A percentile compares a stretch with the other conserved stretches of the same genome.
These are phyloP conservation scores for Pythium periplocum DNA, from an alignment of 352 stramenopile species.

Conservation along the genomic window DNA sequence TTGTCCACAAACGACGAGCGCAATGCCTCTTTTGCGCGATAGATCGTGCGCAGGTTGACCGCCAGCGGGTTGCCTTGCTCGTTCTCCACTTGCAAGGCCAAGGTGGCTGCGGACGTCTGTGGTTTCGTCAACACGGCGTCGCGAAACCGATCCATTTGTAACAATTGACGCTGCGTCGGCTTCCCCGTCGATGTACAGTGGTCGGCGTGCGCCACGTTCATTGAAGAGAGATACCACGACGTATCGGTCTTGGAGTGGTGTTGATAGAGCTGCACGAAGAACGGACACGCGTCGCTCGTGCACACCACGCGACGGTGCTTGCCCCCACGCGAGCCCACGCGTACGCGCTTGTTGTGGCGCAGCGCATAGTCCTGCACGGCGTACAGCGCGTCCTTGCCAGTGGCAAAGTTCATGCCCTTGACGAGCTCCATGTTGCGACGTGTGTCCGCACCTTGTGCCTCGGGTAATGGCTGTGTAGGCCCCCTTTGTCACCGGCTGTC, in stretches of 20 bases:
- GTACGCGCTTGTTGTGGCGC: conserved; percentile 49
- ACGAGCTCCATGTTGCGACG: conserved; percentile 19
- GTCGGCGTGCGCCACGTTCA: conserved; percentile 31
- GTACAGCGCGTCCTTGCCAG: conserved; percentile 44
- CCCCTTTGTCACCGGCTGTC: conserved; percentile 10
- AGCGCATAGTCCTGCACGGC: conserved; percentile 62
- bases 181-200: conserved; percentile 42
- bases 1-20: conserved; percentile 26
- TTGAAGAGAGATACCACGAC: conserved; percentile 59
- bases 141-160: conserved; percentile 36
- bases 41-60: conserved; percentile 48
- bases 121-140: conserved; percentile 21
- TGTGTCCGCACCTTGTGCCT: no score
- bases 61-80: conserved; percentile 12
- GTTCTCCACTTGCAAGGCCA: conserved; percentile 29
- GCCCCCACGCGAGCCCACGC: conserved; percentile 44
- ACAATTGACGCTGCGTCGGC: conserved; percentile 51
- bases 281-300: conserved; percentile 32
- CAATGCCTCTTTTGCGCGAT: conserved; percentile 46
- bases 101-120: conserved; percentile 28
- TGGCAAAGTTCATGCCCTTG: conserved; percentile 39
- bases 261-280: conserved; percentile 66
- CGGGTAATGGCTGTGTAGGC: not conserved
- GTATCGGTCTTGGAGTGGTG: conserved; percentile 47
- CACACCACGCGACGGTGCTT: conserved; percentile 58